These are phyloP conservation scores for Exobasidium rhododendri DNA, from an alignment of 1,284 basidiomycete genomes.

Conservation along the genomic window DNA sequence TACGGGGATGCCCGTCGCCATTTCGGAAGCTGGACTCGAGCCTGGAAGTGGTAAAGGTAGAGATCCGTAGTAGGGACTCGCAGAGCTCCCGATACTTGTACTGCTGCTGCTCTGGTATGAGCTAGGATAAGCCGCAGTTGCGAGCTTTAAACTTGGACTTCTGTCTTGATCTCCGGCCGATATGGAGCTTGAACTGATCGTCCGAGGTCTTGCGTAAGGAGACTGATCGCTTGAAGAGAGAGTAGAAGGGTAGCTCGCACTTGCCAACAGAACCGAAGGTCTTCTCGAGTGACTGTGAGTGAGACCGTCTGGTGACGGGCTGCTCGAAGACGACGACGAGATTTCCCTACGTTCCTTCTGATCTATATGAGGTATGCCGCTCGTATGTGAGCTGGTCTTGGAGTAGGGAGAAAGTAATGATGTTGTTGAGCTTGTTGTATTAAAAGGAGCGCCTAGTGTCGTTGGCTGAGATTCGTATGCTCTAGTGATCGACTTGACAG, in stretches of 20 bases:
- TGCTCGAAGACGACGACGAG: background rate
- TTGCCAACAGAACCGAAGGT: background rate
- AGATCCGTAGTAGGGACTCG: background rate
- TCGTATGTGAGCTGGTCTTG: background rate
- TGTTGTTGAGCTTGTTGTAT: background rate
- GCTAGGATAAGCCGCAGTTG: background rate
- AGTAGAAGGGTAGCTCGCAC: constrained; percentile 8
- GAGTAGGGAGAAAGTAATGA: background rate
- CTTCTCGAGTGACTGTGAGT: background rate
- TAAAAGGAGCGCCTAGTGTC: background rate
- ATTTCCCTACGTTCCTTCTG: background rate
- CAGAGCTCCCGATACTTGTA: background rate
- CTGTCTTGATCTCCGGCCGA: background rate
- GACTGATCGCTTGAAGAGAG: background rate
- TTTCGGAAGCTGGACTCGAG: too few relatives aligned
- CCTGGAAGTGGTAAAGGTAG: background rate
- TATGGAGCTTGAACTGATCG: constrained; percentile 1
- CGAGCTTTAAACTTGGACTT: background rate
- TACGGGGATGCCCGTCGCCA: background rate
- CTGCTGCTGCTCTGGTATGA: background rate
- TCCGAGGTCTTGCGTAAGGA: background rate
- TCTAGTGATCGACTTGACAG: constrained; percentile 17
- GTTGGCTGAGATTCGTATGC: constrained; percentile 14
- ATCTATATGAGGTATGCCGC: background rate
- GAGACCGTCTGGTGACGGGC: background rate